Evolutionary conservation across 352 stramenopile genomes (phyloP), one percentile per base, ranked within the genome.

Genomic region (Globisporangium parvum): DNA sequence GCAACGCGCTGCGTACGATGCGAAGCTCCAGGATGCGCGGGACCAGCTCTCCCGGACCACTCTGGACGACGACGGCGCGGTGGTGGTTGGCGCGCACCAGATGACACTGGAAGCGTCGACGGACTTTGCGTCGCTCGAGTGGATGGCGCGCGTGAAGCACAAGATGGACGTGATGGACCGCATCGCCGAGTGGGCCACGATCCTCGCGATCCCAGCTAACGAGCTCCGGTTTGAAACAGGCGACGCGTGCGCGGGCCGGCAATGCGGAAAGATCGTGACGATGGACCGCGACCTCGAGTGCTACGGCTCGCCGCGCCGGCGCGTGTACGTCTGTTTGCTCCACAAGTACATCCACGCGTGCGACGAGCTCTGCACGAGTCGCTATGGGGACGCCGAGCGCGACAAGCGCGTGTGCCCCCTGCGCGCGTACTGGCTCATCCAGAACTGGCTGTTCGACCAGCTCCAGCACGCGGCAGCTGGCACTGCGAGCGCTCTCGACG

Each of bases 141-240:
- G 81, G 81, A 89, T 91, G 77, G 76, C 75, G 8, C 76, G 81
- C 5, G 75, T 91, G 17, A 89, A 91, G 58, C 79, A 91, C 77
- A 91, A 91, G 55, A 91, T 89, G 79, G 81, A 91, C 49, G 81
- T 91, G 1, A 91, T 91, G 79, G 81, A 84, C 39, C 71, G 75
- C 10, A 86, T 91, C 47, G 66, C 81, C 9, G 73, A 86, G 51
- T 91, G 81, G 81, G 77, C 75, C 18, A 85, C 76, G 57, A 60
- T 91, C 15, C 63, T 89, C 17, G 62, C 59, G 4, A 70, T 91
- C 17, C 62, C 77, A 47, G 69, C 81, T n/a, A 85, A 73, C 1
- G 73, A 91, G 20, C 57, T 91, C 33, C 79, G 77, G 8, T 91
- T 91, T 42, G 81, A 91, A 56, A 87, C 73, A 10, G 81, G 81